A percentile compares a stretch with the other conserved stretches of the same genome.
These are phyloP conservation scores for Rhodotorula sp. DNA, from an alignment of 1,284 basidiomycete species.

Conservation along the genomic window DNA sequence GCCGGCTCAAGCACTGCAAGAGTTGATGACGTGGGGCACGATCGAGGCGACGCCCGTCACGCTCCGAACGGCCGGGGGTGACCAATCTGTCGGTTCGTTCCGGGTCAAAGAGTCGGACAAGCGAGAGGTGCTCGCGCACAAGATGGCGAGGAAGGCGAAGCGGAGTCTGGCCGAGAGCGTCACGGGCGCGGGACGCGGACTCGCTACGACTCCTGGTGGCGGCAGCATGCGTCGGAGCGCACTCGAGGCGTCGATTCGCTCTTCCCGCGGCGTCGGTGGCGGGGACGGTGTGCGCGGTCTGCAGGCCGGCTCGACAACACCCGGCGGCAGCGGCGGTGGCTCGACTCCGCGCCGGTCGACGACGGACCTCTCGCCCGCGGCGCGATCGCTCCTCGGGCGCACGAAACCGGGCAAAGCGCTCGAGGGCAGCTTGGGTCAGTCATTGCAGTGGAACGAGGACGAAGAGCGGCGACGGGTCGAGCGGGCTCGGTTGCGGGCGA, in stretches of 20 bases:
- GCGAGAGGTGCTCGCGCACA: slow-evolving; percentile 73
- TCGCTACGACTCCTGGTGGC: slow-evolving; percentile 47
- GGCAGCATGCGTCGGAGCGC: slow-evolving; percentile 47
- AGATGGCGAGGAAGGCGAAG: slow-evolving; percentile 62
- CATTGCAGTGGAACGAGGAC: slow-evolving; percentile 29
- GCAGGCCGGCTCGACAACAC: slow-evolving; percentile 43
- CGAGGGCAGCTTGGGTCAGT: slow-evolving; percentile 13
- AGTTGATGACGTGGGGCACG: slow-evolving; percentile 91
- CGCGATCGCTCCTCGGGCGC: slow-evolving; percentile 66
- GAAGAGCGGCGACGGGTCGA: slow-evolving; percentile 19
- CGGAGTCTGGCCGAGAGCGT: slow-evolving; percentile 50
- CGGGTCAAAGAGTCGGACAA: slow-evolving; percentile 44
- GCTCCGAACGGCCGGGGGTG: slow-evolving; percentile 57
- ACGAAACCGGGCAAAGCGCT: slow-evolving; percentile 48
- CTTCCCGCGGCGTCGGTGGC: background rate
- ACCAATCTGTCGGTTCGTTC: slow-evolving; percentile 42
- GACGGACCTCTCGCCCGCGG: slow-evolving; percentile 72
- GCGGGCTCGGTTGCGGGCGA: slow-evolving; percentile 16
- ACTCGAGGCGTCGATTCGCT: slow-evolving; percentile 2
- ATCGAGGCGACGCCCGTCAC: slow-evolving; percentile 80
- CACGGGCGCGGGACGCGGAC: slow-evolving; percentile 28
- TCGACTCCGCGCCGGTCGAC: slow-evolving; percentile 25
- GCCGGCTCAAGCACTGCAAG: slow-evolving; percentile 69
- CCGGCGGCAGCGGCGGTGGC: slow-evolving; percentile 49
- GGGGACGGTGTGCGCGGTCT: background rate